phyloP scores from a whole-genome alignment of 768 basidiomycete genomes.

The Candolleomyces aberdarensis region DNA sequence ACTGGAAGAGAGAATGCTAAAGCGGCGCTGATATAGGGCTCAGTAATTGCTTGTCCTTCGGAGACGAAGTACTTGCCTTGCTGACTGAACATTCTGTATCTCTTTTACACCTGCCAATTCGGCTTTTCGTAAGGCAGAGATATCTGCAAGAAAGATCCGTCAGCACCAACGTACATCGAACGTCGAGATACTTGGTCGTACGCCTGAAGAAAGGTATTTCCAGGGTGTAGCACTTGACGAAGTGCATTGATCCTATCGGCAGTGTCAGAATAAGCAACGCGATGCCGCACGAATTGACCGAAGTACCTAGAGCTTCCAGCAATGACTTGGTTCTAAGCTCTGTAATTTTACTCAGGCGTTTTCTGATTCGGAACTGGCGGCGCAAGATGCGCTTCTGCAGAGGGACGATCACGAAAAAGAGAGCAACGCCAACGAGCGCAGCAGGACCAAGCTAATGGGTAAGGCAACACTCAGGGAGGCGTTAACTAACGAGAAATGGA shows the following conservation, averaged over 20 bases:
- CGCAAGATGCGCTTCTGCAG: slow-evolving; percentile 64
- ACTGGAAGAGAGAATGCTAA: slow-evolving; percentile 58
- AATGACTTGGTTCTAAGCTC: slow-evolving; percentile 60
- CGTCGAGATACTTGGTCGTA: slow-evolving; percentile 26
- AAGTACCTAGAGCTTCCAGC: slow-evolving; percentile 57
- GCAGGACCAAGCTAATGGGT: slow-evolving; percentile 56
- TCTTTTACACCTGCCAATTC: slow-evolving; percentile 55
- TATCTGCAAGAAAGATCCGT: slow-evolving; percentile 31
- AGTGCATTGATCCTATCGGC: slow-evolving; percentile 53
- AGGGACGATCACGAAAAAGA: slow-evolving; percentile 61
- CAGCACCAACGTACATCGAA: neutral
- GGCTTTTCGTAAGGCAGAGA: slow-evolving; percentile 47
- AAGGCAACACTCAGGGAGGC: neutral
- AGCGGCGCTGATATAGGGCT: slow-evolving; percentile 35
- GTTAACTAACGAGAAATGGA: neutral
- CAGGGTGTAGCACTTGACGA: slow-evolving; percentile 74
- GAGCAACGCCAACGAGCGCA: slow-evolving; percentile 64
- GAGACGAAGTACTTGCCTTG: slow-evolving; percentile 43
- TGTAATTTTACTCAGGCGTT: slow-evolving; percentile 56
- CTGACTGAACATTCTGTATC: slow-evolving; percentile 60
- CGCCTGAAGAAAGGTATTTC: slow-evolving; percentile 65
- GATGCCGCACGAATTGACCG: neutral
- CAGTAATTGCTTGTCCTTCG: slow-evolving; percentile 9
- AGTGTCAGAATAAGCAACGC: neutral
- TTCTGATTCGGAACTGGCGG: slow-evolving; percentile 49